Base-by-base conservation (phyloP, 305 asterid genomes). In the Fraxinus greggii region DNA sequence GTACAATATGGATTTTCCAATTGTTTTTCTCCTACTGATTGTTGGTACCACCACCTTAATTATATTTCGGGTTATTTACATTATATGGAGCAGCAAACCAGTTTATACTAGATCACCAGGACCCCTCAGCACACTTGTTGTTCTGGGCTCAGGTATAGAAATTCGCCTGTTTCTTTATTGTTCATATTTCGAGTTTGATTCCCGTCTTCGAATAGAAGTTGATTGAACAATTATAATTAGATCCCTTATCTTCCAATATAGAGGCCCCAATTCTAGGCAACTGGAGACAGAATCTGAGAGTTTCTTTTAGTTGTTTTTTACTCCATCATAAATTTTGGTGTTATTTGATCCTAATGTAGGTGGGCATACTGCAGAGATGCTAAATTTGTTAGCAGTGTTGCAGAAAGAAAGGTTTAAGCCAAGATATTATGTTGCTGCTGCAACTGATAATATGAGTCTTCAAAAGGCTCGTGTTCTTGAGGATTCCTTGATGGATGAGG, bases 281-380 rank as follows among this genome's bases (percentile, higher is more conserved):
- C 59, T 48, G 21, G 21, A 48, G 21, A 15, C 59, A 15, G 59
- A 48, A 48, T 15, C 7, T 48, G 17, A 48, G 59, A 48, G 17
- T 48, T 48, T 48, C 59, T 48, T 48, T 48, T 48, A 15, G 7
- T 15, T 15, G 59, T 48, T 15, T 45, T 45, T 13, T 13, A 45
- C 56, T 17, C 61, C 61, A 17, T 51, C 61, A 51, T 51, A 51
- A 51, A 17, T 51, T 51, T 51, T 51, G 23, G 23, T 54, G 63
- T 63, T 45, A 13, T 63, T 42, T 82, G 80, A 67, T 83, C 87
- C 1, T 76, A 29, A 76, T 86, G 72, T 80, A 95, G 98, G 98
- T 77, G 99, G 99, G 32, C 99, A 95, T 89, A 94, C 99, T 1
- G 98, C 99, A 1, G 99, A 95, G 87, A 94, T 95, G 99, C 72